phyloP scores from a whole-genome alignment of 345 rosid species.

The Murraya paniculata region DNA sequence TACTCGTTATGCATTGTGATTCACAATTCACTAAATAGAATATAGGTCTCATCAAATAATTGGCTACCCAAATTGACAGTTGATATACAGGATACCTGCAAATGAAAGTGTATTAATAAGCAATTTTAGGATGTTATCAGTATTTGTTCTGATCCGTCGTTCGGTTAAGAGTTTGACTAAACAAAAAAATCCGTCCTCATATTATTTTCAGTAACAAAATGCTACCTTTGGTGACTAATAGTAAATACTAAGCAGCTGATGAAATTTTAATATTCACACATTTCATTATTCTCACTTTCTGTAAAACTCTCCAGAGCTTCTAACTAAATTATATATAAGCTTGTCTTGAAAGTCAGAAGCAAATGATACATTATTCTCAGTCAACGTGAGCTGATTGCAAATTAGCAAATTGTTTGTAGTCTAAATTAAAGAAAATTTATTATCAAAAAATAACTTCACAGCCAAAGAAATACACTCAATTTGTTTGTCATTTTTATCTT shows the following conservation, averaged over 20 bases:
- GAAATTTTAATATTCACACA: background rate
- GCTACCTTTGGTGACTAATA: background rate
- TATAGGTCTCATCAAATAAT: no score
- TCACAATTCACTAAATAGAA: background rate
- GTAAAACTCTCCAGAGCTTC: conserved; percentile 7
- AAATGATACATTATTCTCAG: conserved; percentile 32
- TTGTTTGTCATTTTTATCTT: conserved; percentile 25
- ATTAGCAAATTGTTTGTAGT: conserved; percentile 20
- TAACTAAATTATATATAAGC: background rate
- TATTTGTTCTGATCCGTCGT: background rate
- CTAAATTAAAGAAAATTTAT: conserved; percentile 28
- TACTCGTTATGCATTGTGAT: background rate
- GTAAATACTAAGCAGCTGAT: background rate
- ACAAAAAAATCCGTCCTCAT: background rate
- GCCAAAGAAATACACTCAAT: conserved; percentile 5
- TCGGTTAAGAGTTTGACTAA: background rate
- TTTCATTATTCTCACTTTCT: background rate
- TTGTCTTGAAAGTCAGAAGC: conserved; percentile 27
- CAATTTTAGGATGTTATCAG: background rate
- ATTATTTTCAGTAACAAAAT: background rate
- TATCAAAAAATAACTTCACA: conserved; percentile 26
- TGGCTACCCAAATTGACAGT: no score
- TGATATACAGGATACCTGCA: background rate
- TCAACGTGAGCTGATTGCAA: conserved; percentile 27
- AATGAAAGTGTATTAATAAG: background rate